A percentile compares a stretch with the other conserved stretches of the same genome.
These are phyloP conservation scores for Candida sphagnicola DNA, from an alignment of 805 yeast genomes.

Conservation along the genomic window DNA sequence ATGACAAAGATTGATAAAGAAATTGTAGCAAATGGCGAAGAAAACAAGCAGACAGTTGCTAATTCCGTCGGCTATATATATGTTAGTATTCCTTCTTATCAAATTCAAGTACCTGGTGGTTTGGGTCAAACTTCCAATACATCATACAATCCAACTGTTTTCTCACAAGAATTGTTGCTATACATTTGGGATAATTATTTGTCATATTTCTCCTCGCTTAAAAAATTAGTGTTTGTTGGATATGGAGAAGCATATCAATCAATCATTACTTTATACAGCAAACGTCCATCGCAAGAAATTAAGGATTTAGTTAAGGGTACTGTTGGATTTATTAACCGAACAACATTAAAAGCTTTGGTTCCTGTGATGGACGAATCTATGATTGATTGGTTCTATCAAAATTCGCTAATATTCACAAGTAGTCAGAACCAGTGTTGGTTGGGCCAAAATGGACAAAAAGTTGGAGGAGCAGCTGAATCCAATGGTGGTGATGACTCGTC, in stretches of 20 bases:
- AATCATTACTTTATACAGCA: conserved; percentile 82
- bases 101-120: conserved; percentile 24
- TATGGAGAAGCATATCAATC: conserved; percentile 88
- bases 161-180: conserved; percentile 72
- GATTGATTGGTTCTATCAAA: conserved; percentile 87
- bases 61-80: conserved; percentile 71
- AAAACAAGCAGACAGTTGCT: conserved; percentile 8
- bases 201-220: conserved; percentile 61
- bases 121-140: conserved; percentile 27
- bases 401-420: conserved; percentile 79
- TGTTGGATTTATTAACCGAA: conserved; percentile 64
- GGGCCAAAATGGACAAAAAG: conserved; percentile 20
- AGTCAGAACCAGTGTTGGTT: conserved; percentile 81
- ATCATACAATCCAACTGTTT: conserved; percentile 54
- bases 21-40: conserved; percentile 9
- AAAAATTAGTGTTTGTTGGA: conserved; percentile 76
- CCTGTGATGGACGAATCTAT: conserved; percentile 87
- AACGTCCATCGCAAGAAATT: conserved; percentile 55
- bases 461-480: conserved; percentile 6
- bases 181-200: conserved; percentile 91
- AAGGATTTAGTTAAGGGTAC: conserved; percentile 63
- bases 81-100: conserved; percentile 67
- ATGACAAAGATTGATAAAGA: conserved; percentile 52
- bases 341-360: conserved; percentile 70
- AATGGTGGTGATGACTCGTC: conserved; percentile 25